Percentiles rank a stretch among this genome's conserved stretches.
Evolutionary conservation across 129 eudicot genomes (phyloP).

Genomic region (Heracleum sosnowskyi): DNA sequence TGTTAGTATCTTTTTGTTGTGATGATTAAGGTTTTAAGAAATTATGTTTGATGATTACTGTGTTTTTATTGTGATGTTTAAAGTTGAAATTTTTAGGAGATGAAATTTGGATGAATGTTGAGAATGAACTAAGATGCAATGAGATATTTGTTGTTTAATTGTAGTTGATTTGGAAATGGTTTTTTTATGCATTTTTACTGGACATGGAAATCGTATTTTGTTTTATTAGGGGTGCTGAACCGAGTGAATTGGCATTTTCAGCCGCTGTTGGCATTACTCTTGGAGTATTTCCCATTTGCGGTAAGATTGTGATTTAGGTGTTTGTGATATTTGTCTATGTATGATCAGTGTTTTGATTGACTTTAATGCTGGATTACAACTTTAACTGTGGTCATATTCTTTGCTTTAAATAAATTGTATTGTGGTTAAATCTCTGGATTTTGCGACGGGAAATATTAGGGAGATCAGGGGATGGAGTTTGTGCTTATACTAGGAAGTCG

Average conservation of each 20-base stretch:
- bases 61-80: background rate
- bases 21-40: background rate
- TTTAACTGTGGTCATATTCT: background rate
- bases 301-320: slow-evolving; percentile 25
- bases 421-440: background rate
- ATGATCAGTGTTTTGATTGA: background rate
- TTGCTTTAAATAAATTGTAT: background rate
- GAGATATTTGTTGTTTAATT: no score
- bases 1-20: no score
- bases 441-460: background rate
- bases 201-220: background rate
- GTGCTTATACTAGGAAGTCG: background rate
- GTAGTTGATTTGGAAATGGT: background rate
- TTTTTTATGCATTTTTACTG: background rate
- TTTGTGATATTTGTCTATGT: background rate
- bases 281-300: slow-evolving; percentile 82
- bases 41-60: no score
- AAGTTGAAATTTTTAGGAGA: no score
- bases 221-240: slow-evolving; percentile 75
- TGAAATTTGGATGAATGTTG: no score
- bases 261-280: slow-evolving; percentile 75
- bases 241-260: slow-evolving; percentile 83
- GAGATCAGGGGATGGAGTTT: background rate
- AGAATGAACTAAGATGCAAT: no score
- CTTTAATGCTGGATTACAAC: background rate